Base-by-base conservation (phyloP, 2,329 filamentous ascomycete genomes). In the Sclerotinia nivalis region DNA sequence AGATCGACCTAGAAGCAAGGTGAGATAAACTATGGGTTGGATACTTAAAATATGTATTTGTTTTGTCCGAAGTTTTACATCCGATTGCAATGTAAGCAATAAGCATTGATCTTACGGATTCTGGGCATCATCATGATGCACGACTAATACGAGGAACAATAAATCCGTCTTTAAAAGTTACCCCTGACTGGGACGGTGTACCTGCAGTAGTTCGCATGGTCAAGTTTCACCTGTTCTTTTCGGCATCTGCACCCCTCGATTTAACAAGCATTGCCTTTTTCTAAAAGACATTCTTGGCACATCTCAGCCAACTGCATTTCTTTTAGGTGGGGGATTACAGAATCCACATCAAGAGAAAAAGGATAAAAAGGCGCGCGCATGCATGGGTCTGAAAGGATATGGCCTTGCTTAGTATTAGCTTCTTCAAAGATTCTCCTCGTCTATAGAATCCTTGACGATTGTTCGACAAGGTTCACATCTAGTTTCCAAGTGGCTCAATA, bases 341-440 rank as follows among this genome's bases (percentile, higher is more conserved):
- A 59, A 31, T 64, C 31, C 47, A 64, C 45, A 50, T 2, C 31
- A 40, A 64, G 50, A 64, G 47, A n/a, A 64, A 43, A 64, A 49
- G 55, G 55, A 28, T 40, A 12, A 59, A 65, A 40, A 56, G 49
- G 58, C 67, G 67, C 67, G 67, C 67, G 67, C 67, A 69, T 69
- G 37, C 67, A 69, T 64, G 49, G 67, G 45, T 45, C 60, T 54
- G 20, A 9, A 60, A 68, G 28, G 37, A 52, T 5, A 50, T 22
- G 56, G 56, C 45, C 67, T 45, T 69, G 67, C 49, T 64, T 28
- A 64, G 61, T 64, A 20, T 52, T 40, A 56, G 31, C 37, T 65
- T 47, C n/a, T 65, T 55, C 58, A 65, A 65, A 62, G 58, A 31
- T 54, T 66, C 50, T 45, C 49, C 22, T 56, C 67, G 40, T 69